Base-by-base conservation (phyloP, 1,284 basidiomycete genomes). In the Ganoderma leucocontextum region DNA sequence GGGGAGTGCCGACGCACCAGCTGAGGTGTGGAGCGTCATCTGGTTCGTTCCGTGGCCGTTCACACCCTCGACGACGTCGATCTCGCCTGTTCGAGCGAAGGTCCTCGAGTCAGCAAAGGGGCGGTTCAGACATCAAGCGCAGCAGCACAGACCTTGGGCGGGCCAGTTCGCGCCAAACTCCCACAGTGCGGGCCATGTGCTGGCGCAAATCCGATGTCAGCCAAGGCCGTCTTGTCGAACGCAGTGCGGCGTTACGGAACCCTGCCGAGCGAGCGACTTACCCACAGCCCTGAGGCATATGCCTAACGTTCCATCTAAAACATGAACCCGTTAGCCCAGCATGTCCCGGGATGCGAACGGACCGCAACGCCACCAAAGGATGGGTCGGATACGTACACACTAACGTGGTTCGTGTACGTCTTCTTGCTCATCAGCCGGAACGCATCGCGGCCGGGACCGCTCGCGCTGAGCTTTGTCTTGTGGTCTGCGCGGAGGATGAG, bases 1-100 rank as follows among this genome's bases (percentile, higher is more conserved):
- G 9, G 13, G 4, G 22, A 12, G 12, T 29, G 38, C 17, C 15
- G 52, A 66, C 74, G 53, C 62, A 83, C 84, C 83, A 19, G 83
- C 60, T 64, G 78, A 81, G 0, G 91, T 91, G 76, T 94, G 93
- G 9, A 94, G 79, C 10, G 89, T 90, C 2, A 84, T 83, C 61
- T 83, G 81, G 75, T 94, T 88, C 17, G 87, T 83, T 0, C 78
- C 77, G 72, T 83, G 78, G 73, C 86, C 83, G 73, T 92, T 91
- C 42, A 91, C 87, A 15, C 87, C 91, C 77, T 93, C 91, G 15
- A 92, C 63, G 35, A 93, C 89, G 77, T 93, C 91, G 33, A 91
- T 84, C 77, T 93, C 88, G 0, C 89, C 89, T 87, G 29, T 29
- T 29, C 29, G 29, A 29, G 29, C 29, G 29, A 29, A 29, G 29